A percentile compares a stretch with the other conserved stretches of the same genome.
phyloP scores from a whole-genome alignment of 139 green algal genomes.

The Diplosphaera chodatii region DNA sequence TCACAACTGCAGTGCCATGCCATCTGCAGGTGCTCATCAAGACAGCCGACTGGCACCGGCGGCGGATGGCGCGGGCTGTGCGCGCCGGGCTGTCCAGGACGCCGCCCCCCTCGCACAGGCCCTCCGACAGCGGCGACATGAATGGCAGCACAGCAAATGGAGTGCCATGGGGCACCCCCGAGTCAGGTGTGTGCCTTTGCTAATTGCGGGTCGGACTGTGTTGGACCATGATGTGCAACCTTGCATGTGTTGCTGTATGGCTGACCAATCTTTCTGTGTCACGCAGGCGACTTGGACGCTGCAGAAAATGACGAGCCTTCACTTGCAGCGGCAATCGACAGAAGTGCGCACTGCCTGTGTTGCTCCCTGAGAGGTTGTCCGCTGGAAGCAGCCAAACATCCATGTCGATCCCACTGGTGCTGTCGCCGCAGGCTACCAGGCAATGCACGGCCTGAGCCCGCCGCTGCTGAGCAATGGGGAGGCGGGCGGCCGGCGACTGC shows the following conservation, averaged over 20 bases:
- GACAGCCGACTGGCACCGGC: neutral
- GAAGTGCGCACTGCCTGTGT: too few species aligned
- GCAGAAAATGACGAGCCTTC: neutral
- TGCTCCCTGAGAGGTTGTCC: too few species aligned
- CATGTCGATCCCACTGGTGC: too few species aligned
- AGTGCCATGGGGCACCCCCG: neutral
- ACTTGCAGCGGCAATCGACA: neutral
- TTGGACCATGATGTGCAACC: too few species aligned
- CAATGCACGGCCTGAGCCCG: neutral
- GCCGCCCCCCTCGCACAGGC: neutral
- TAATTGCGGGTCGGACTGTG: too few species aligned
- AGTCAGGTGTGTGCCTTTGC: neutral
- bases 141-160: neutral
- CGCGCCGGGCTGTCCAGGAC: neutral
- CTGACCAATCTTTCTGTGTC: too few species aligned
- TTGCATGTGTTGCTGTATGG: too few species aligned
- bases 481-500: too few species aligned
- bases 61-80: neutral
- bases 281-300: neutral
- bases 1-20: too few species aligned
- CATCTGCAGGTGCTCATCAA: slow-evolving; percentile 1
- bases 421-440: slow-evolving; percentile 1
- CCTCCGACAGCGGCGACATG: neutral
- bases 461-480: neutral
- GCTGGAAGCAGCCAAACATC: too few species aligned